Base-by-base conservation (phyloP, 768 basidiomycete genomes). In the Bullera alba region DNA sequence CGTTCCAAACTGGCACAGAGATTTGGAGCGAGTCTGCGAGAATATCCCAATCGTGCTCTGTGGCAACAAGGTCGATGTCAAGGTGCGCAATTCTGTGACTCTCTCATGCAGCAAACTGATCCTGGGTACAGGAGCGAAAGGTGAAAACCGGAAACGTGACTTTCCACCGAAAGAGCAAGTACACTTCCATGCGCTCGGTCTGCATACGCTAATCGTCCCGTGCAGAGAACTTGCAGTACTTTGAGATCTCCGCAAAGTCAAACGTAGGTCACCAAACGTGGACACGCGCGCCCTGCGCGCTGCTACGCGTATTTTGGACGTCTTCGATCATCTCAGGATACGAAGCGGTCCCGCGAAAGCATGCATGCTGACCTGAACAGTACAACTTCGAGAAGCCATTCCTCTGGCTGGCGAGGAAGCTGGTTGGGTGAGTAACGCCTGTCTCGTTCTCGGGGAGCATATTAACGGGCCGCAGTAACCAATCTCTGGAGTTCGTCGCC, bases 371-470 rank as follows among this genome's bases (percentile, higher is more conserved):
- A 49, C 29, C 23, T 39, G 15, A 36, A 5, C 45, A 61, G 59
- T 99, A 97, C 76, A 99, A 99, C 80, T 97, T 97, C 71, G 95
- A 99, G 77, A 96, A 96, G 75, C 95, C 95, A 43, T 97, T 99
- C 88, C 81, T 99, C 58, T 97, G 95, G 95, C 80, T 97, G 73
- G 92, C 89, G 52, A 83, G 90, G 78, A 99, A 97, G 78, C 80
- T 99, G 57, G 92, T 93, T 58, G 93, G 91, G 89, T 90, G 65
- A 56, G 87, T 41, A 5, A 17, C 8, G 1, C 7, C 16, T 7
- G 15, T 19, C n/a, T 38, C 21, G 14, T n/a, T 6, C 16, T 45
- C n/a, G 15, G 21, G 22, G 22, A 23, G 32, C 25, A n/a, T 4
- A 34, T 43, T 23, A 21, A 26, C 25, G 2, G 21, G 42, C 23